These are phyloP conservation scores for Septoria linicola DNA, from an alignment of 2,329 filamentous ascomycete species.

Conservation along the genomic window DNA sequence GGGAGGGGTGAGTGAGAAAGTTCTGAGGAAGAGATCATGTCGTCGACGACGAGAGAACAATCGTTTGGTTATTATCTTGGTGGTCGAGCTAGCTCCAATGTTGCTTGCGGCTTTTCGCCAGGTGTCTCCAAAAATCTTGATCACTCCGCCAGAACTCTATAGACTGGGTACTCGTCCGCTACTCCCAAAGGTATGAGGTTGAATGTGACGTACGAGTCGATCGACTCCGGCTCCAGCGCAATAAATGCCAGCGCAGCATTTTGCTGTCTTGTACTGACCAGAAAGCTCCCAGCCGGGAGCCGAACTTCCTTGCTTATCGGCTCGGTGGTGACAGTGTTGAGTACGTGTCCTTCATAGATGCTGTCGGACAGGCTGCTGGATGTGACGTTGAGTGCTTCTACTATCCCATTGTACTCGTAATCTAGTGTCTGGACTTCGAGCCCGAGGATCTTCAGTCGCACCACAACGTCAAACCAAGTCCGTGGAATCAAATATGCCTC, in stretches of 20 bases:
- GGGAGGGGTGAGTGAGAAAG: too few species aligned
- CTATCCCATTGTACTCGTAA: slow-evolving; percentile 34
- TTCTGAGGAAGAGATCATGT: too few species aligned
- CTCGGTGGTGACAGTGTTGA: slow-evolving; percentile 38
- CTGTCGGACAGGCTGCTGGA: slow-evolving; percentile 31
- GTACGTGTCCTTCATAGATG: slow-evolving; percentile 39
- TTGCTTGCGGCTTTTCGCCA: too few species aligned
- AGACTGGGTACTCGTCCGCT: slow-evolving; percentile 40
- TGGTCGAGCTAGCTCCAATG: too few species aligned
- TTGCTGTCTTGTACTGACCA: slow-evolving; percentile 39
- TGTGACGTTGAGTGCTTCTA: slow-evolving; percentile 40
- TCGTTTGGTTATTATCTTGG: too few species aligned
- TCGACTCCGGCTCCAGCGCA: slow-evolving; percentile 41
- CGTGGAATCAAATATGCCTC: slow-evolving; percentile 41
- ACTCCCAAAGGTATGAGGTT: slow-evolving; percentile 39
- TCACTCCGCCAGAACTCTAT: slow-evolving; percentile 21
- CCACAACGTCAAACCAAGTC: slow-evolving; percentile 39
- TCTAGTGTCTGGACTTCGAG: slow-evolving; percentile 37
- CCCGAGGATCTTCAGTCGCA: slow-evolving; percentile 36
- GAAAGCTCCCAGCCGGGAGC: slow-evolving; percentile 39
- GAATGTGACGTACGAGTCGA: slow-evolving; percentile 41
- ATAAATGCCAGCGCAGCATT: slow-evolving; percentile 41
- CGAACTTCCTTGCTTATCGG: slow-evolving; percentile 31
- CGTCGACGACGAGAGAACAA: too few species aligned
- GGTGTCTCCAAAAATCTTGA: too few species aligned